These are phyloP conservation scores for Apiotrichum mycotoxinovorans DNA, from an alignment of 1,284 basidiomycete genomes.

Conservation along the genomic window DNA sequence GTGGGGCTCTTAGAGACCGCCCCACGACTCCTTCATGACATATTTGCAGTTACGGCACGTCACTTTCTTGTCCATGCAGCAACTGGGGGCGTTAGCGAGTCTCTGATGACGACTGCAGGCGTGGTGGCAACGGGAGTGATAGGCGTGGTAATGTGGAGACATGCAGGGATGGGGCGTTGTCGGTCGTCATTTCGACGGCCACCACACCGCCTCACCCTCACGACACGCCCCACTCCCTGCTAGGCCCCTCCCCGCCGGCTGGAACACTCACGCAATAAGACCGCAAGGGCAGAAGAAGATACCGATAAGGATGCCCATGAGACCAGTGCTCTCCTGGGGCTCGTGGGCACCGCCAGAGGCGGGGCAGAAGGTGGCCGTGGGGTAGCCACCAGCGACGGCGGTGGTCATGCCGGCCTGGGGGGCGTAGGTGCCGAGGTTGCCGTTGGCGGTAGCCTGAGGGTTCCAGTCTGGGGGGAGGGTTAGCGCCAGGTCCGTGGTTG, in stretches of 20 bases:
- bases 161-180: too few relatives aligned
- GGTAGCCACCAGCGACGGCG: background rate
- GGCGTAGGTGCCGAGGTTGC: slow-evolving; percentile 1
- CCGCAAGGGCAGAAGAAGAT: slow-evolving; percentile 6
- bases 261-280: slow-evolving; percentile 3
- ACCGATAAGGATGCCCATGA: slow-evolving; percentile 5
- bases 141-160: background rate
- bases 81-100: background rate
- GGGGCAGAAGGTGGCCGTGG: slow-evolving; percentile 7
- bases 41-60: slow-evolving; percentile 1
- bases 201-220: background rate
- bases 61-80: slow-evolving; percentile 7
- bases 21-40: slow-evolving; percentile 4
- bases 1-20: background rate
- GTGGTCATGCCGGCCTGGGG: background rate
- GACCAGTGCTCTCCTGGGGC: background rate
- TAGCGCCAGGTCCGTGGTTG: background rate
- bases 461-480: background rate
- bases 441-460: background rate
- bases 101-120: background rate
- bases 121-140: too few relatives aligned
- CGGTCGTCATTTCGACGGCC: too few relatives aligned
- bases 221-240: background rate
- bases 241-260: too few relatives aligned
- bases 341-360: slow-evolving; percentile 4